These are phyloP conservation scores for Fraxinus xanthoxyloides DNA, from an alignment of 305 asterid genomes.

Conservation along the genomic window DNA sequence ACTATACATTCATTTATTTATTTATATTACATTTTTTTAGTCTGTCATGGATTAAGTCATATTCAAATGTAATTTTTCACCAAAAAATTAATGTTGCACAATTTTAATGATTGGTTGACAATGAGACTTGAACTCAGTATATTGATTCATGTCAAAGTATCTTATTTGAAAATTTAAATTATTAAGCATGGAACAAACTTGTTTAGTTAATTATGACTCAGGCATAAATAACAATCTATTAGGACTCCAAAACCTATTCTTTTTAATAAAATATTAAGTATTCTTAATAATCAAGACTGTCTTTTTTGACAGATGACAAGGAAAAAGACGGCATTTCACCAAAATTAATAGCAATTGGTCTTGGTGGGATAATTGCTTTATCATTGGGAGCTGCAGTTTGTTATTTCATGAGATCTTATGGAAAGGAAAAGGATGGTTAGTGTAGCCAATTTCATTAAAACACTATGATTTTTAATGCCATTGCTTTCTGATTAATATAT, in stretches of 20 bases:
- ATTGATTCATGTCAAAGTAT: background rate
- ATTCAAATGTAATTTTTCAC: background rate
- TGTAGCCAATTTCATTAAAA: background rate
- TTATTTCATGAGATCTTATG: constrained; percentile 35
- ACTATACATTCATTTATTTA: background rate
- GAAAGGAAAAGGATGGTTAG: constrained; percentile 57
- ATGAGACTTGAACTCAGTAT: background rate
- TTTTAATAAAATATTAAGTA: no score
- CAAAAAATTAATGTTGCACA: background rate
- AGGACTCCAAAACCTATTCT: background rate
- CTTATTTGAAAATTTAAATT: background rate
- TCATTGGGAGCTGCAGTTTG: constrained; percentile 37
- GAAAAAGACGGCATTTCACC: constrained; percentile 19
- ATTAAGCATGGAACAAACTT: background rate
- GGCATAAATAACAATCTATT: background rate
- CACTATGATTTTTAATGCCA: background rate
- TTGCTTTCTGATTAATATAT: background rate
- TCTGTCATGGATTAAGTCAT: no score
- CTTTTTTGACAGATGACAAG: constrained; percentile 18
- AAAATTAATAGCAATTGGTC: constrained; percentile 47
- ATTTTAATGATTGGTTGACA: no score
- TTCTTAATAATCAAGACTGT: background rate
- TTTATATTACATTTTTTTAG: no score
- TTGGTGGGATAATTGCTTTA: constrained; percentile 49
- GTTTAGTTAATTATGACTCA: background rate